These are phyloP conservation scores for Xerocomellus amylosporus DNA, from an alignment of 768 basidiomycete species.

Conservation along the genomic window DNA sequence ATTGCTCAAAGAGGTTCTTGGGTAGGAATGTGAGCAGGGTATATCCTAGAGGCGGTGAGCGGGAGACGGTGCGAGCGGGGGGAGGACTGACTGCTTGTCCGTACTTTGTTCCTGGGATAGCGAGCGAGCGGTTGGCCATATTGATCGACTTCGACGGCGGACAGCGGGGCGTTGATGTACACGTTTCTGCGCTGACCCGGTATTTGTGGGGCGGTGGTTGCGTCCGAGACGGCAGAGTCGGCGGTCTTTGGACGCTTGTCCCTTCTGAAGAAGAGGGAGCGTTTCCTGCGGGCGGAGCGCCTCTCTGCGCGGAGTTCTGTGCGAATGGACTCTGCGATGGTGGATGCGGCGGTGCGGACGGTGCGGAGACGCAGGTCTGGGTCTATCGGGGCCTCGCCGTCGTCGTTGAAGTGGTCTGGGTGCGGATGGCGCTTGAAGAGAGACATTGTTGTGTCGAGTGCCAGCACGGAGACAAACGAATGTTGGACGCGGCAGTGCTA, in stretches of 20 bases:
- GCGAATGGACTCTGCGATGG: conserved; percentile 81
- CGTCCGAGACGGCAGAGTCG: conserved; percentile 31
- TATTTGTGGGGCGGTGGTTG: conserved; percentile 32
- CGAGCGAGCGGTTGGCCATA: conserved; percentile 73
- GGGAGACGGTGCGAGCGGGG: background rate
- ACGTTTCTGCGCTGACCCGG: conserved; percentile 65
- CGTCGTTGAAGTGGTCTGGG: conserved; percentile 46
- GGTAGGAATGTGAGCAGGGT: conserved; percentile 88
- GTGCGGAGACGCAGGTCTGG: conserved; percentile 84
- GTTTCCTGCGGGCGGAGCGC: conserved; percentile 41
- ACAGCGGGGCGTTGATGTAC: conserved; percentile 73
- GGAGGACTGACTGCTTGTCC: conserved; percentile 76
- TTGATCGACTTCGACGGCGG: conserved; percentile 60
- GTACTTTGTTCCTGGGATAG: conserved; percentile 92
- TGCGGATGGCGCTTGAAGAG: conserved; percentile 38
- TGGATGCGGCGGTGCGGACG: conserved; percentile 89
- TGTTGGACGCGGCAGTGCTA: no score
- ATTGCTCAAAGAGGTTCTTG: conserved; percentile 94
- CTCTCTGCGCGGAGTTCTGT: conserved; percentile 69
- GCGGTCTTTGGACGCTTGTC: conserved; percentile 42
- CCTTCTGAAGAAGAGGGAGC: conserved; percentile 58
- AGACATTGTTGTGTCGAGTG: conserved; percentile 33
- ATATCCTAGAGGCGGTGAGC: conserved; percentile 58
- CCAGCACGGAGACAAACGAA: conserved; percentile 28
- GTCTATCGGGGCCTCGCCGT: conserved; percentile 71